Evolutionary conservation across 805 yeast genomes (phyloP), one percentile per base, ranked within the genome.

Genomic region (Candida silvatica): DNA sequence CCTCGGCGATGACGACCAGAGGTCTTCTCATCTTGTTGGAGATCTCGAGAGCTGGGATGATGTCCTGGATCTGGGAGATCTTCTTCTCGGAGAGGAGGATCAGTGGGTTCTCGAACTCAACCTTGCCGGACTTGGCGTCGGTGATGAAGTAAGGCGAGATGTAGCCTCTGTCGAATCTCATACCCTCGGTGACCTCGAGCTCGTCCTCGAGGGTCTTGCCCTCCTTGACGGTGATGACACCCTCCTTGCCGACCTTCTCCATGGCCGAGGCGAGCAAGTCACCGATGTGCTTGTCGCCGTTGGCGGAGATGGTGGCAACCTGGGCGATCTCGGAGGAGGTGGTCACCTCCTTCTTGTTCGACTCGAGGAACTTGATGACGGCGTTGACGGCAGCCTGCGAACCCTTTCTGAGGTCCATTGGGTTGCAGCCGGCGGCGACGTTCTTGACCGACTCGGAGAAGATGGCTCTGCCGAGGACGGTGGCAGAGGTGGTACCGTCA

Each of bases 221-320:
- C 64, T 86, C 96, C 70, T 81, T 90, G 53, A 90, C 92, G 48
- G 97, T 90, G 61, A 90, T 88, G 44, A 90, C 97, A 71, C 98
- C 98, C 62, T 90, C 97, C 66, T 90, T 87, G 51, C 98, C 98
- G 41, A 90, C 98, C 63, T 88, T 88, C 66, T 87, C 97, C 94
- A 90, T 90, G 46, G 98, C 97, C 37, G 80, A 74, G 36, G 97
- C 95, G 57, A 90, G 72, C 49, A 92, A 69, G 57, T 73, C 67
- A 59, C 98, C 98, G 47, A 90, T 83, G 69, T 88, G 95, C 20
- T 71, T 56, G 59, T 90, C 98, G 45, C 97, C 97, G 61, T 90
- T 90, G 45, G 97, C 97, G 37, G 96, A 85, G 53, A 90, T 90
- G 37, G 97, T 85, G 42, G 98, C 98, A 34, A 90, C 97, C 69